A percentile compares a stretch with the other conserved stretches of the same genome.
Evolutionary conservation across 768 basidiomycete species (phyloP).

Genomic region (Calocera viscosa): DNA sequence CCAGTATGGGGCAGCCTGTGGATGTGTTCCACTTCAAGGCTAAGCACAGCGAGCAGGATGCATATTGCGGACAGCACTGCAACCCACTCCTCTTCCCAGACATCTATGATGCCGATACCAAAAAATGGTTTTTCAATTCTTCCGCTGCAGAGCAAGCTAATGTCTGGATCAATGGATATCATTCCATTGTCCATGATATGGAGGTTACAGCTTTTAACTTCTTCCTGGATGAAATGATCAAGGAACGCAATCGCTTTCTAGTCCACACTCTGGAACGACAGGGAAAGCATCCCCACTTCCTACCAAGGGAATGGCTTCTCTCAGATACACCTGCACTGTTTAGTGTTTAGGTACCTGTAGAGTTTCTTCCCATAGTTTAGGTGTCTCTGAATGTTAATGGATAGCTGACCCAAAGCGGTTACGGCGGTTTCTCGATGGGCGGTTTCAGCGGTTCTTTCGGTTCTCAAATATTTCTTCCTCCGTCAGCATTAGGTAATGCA

Average conservation of each 20-base stretch:
- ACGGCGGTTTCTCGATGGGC: no score
- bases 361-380: not conserved
- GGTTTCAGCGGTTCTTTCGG: no score
- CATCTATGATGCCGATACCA: slow-evolving; percentile 18
- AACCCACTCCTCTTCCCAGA: slow-evolving; percentile 26
- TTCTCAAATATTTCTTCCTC: no score
- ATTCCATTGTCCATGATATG: slow-evolving; percentile 26
- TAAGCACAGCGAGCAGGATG: slow-evolving; percentile 27
- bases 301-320: not conserved
- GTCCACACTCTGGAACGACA: slow-evolving; percentile 11
- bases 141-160: slow-evolving; percentile 30
- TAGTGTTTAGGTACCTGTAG: not conserved
- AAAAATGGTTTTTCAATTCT: slow-evolving; percentile 30
- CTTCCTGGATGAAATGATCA: slow-evolving; percentile 32
- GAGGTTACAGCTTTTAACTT: slow-evolving; percentile 25
- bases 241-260: slow-evolving; percentile 20
- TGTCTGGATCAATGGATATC: slow-evolving; percentile 31
- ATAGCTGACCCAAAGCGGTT: no score
- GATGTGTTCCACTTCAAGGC: slow-evolving; percentile 32
- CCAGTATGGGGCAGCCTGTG: slow-evolving; percentile 19
- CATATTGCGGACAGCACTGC: slow-evolving; percentile 23
- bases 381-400: no score
- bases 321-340: not conserved
- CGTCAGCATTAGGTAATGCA: no score
- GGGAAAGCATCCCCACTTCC: not conserved